Evolutionary conservation across 495 filamentous ascomycete species (phyloP), one percentile per base, ranked within the genome.

Genomic region (Eremomyces bilateralis): DNA sequence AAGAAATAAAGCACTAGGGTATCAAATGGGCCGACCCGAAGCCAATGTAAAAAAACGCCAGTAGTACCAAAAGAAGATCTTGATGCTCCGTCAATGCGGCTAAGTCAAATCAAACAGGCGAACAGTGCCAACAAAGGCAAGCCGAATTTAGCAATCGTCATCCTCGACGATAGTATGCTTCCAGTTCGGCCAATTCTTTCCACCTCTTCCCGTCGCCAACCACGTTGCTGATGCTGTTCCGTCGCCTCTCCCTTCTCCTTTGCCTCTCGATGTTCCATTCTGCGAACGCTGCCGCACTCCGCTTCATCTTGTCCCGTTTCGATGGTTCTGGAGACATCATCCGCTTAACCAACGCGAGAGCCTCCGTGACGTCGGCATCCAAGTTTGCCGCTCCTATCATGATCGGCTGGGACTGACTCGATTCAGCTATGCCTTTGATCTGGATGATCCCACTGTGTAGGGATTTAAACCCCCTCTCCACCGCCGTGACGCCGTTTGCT

Each of bases 271-370:
- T 28, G 13, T 13, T 8, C 24, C 24, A 28, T 13, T 28, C 24
- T 8, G 8, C 24, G 8, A 28, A 8, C 24, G 13, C 24, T 13
- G 24, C 8, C 24, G 24, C 24, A 8, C 8, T 8, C 24, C 24
- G 24, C 8, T 13, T 8, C 24, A 28, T 28, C 24, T 28, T 28
- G 24, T 8, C 24, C 24, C 24, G 24, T 13, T 28, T 13, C 24
- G 8, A 8, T 8, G 24, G 24, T 13, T 8, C 13, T 8, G 8
- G 13, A 13, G 8, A 13, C 35, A 37, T 3, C 35, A 37, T 37
- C 13, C 18, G 21, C 3, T 21, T 25, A 17, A 37, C 35, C 13
- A 37, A 37, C 3, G 21, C 17, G 21, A 37, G 18, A 13, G 35
- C 35, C 21, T 29, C 21, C 21, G 16, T 21, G 13, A 15, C n/a